Evolutionary conservation across 805 yeast species (phyloP), one percentile per base, ranked within the genome.

Genomic region (Teunomyces lycoperdinae): DNA sequence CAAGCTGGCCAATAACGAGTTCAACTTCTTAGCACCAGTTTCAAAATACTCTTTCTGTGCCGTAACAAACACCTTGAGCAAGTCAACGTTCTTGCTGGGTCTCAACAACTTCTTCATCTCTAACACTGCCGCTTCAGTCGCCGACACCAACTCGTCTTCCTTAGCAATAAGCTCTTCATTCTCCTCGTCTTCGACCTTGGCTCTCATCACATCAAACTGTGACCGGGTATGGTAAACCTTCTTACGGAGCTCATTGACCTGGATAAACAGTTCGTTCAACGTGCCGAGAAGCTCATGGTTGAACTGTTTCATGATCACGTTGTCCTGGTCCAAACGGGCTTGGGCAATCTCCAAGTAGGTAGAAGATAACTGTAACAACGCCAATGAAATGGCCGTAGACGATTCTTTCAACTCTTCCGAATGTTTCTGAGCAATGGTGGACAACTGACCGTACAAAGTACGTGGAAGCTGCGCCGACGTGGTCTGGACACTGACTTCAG

Each of bases 61-160:
- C 55, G 78, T 74, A 55, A 81, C 80, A 57, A 85, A 81, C n/a
- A 84, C 69, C 58, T 83, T 83, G 54, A 87, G 71, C 56, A 87
- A 68, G 49, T 78, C 76, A 42, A 87, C 74, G 46, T 82, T 72
- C 63, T 84, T 86, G 9, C 81, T 73, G 20, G 91, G 89, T 51
- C 78, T 80, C 54, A 87, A 80, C 47, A 87, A 71, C 54, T 77
- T 80, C 64, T 85, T 82, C 94, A 87, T 86, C 46, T 83, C 81
- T 56, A 81, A 79, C n/a, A 86, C 94, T 0, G 96, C 94, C 26
- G 77, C 70, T 48, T 86, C 85, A 3, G 90, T 87, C 24, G 89
- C 88, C 55, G 83, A 79, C 31, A 87, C 94, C 54, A 87, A 78
- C 52, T 85, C 92, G 61, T 87, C 96, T 65, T 87, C 96, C 50